Conservation (phyloP, 2,329 filamentous ascomycete species). For the Lachnum nothofagi region DNA sequence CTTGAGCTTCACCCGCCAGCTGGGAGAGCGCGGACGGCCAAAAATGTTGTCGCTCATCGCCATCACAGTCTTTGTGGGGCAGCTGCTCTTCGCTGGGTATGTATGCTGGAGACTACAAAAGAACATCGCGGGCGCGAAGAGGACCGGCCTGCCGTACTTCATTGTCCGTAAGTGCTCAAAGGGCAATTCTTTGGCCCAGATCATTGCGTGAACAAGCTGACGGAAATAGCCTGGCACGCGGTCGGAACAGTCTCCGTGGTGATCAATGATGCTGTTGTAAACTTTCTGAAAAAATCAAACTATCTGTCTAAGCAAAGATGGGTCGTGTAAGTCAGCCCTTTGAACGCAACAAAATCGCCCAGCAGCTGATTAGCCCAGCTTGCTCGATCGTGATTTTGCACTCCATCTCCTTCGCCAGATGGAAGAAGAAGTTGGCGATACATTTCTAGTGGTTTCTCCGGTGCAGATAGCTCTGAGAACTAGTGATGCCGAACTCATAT, state of each 20-base stretch:
- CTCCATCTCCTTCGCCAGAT: constrained; percentile 10
- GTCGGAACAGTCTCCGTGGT: constrained; percentile 13
- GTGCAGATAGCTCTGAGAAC: constrained; percentile 23
- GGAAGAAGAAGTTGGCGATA: constrained; percentile 22
- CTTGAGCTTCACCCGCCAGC: no score
- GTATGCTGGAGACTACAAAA: constrained; percentile 9
- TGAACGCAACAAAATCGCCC: not conserved
- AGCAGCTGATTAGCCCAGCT: constrained; percentile 8
- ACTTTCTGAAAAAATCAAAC: constrained; percentile 11
- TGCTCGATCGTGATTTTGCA: constrained; percentile 18
- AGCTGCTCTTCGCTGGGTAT: not conserved
- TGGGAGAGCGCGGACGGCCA: no score
- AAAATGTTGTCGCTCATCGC: not conserved
- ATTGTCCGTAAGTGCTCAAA: constrained; percentile 23
- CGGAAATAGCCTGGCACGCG: not conserved
- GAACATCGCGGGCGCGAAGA: constrained; percentile 24
- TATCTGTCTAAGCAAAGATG: constrained; percentile 17
- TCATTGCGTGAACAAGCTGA: not conserved
- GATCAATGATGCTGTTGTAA: constrained; percentile 7
- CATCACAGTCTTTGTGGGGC: not conserved
- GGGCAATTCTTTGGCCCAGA: not conserved
- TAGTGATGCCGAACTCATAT: constrained; percentile 25
- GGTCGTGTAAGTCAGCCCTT: constrained; percentile 11
- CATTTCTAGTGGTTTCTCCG: constrained; percentile 25
- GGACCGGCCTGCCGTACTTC: constrained; percentile 25